Evolutionary conservation across 2,329 filamentous ascomycete species (phyloP).

Genomic region (Aquanectria penicillioides): DNA sequence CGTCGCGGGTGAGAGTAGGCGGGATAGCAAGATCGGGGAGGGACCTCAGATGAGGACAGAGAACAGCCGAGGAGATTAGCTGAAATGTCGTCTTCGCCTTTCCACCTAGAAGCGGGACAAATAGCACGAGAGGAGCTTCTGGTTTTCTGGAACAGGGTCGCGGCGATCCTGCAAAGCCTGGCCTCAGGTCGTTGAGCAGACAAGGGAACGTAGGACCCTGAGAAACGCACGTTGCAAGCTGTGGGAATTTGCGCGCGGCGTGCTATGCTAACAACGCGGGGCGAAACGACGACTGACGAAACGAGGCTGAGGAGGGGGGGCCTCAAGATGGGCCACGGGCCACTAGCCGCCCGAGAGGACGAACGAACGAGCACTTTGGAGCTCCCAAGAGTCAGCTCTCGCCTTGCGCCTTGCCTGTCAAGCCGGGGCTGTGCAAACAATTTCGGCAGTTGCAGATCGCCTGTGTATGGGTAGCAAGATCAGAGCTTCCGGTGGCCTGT

Average conservation of each 20-base stretch:
- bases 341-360: too few species aligned
- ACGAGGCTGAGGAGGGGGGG: constrained; percentile 2
- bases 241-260: constrained; percentile 6
- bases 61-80: constrained; percentile 24
- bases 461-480: neutral
- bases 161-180: constrained; percentile 20
- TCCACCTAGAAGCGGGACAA: constrained; percentile 36
- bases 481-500: neutral
- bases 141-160: constrained; percentile 29
- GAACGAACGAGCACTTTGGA: neutral
- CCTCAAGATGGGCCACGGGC: constrained; percentile 3
- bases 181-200: constrained; percentile 13
- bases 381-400: neutral
- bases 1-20: neutral
- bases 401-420: neutral
- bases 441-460: neutral
- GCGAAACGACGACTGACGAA: constrained; percentile 5
- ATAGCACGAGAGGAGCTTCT: constrained; percentile 28
- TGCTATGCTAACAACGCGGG: constrained; percentile 13
- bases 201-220: neutral
- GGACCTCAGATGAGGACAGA: constrained; percentile 22
- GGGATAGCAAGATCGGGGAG: constrained; percentile 20
- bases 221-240: neutral
- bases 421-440: neutral
- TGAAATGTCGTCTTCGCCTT: constrained; percentile 37